Evolutionary conservation across 2,329 filamentous ascomycete genomes (phyloP), one percentile per base, ranked within the genome.

Genomic region (Sphaceloma murrayae): DNA sequence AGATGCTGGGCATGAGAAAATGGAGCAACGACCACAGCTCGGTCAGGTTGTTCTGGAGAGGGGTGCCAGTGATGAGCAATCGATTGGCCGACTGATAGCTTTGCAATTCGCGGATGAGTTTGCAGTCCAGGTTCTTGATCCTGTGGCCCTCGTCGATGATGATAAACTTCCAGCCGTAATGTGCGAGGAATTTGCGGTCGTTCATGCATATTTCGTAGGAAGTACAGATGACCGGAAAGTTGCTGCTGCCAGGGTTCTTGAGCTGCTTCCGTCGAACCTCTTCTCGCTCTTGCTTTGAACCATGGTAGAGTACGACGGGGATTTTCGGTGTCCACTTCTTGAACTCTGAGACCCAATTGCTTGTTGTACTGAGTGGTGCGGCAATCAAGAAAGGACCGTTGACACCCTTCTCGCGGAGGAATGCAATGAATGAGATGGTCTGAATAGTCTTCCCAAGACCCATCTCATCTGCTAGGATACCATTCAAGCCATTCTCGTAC

Each of bases 141-240:
- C 91, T 82, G 59, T 98, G 91, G 0, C 91, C 91, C 64, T 98
- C 91, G 53, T 98, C 89, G 49, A 98, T 94, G 52, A 98, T 91
- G 56, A 98, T 95, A 54, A 94, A 95, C 44, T 93, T 86, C 91
- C 91, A 98, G 26, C 87, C 82, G 46, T 94, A 89, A 46, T 82
- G 81, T 0, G 79, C 78, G 4, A 98, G 67, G 26, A 80, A 80
- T 43, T 86, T 82, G 27, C 85, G 78, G 58, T 98, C 91, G 54
- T 86, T 81, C 64, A 98, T 80, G 44, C 93, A 88, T 58, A 98
- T 95, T 59, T 98, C 91, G 55, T 96, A 96, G 29, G 82, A 93
- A 0, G 91, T 98, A 56, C 88, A 88, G 1, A 96, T 83, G 1
- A 98, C 81, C 0, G 91, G 91, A 49, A 96, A 98, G 34, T 81